Conservation (phyloP, 2,329 filamentous ascomycete species). For the Colletotrichum tanaceti region DNA sequence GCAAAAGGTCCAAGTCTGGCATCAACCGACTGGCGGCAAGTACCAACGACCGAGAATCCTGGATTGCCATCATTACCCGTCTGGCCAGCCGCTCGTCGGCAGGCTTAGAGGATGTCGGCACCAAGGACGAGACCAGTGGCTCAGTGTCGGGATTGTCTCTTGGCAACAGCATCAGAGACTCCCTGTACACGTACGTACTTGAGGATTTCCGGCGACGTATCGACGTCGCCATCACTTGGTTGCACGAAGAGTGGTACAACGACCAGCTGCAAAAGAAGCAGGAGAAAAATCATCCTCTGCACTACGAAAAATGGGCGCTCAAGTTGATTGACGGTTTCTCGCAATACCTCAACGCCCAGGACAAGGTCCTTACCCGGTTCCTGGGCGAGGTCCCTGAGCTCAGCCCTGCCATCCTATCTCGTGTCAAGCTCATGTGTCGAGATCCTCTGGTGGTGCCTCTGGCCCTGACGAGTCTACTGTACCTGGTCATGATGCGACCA, state of each 20-base stretch:
- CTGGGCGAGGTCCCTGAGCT: slow-evolving; percentile 90
- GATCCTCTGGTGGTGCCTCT: slow-evolving; percentile 74
- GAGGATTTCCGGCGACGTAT: slow-evolving; percentile 93
- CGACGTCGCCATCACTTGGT: slow-evolving; percentile 90
- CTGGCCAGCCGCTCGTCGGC: slow-evolving; percentile 83
- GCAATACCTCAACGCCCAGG: slow-evolving; percentile 89
- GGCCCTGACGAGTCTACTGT: slow-evolving; percentile 73
- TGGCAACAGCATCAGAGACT: slow-evolving; percentile 79
- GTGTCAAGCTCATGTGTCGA: slow-evolving; percentile 75
- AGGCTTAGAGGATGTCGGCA: slow-evolving; percentile 70
- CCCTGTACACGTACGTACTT: slow-evolving; percentile 85
- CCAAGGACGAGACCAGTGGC: slow-evolving; percentile 68
- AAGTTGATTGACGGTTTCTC: slow-evolving; percentile 89
- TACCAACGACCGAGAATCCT: slow-evolving; percentile 86
- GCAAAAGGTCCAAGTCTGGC: slow-evolving; percentile 74
- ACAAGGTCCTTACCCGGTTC: slow-evolving; percentile 91
- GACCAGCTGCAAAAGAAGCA: slow-evolving; percentile 68
- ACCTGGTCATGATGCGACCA: slow-evolving; percentile 75
- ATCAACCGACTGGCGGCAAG: slow-evolving; percentile 87
- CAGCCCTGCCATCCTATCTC: slow-evolving; percentile 75
- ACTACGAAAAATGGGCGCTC: slow-evolving; percentile 84
- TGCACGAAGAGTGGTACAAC: slow-evolving; percentile 98
- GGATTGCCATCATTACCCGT: slow-evolving; percentile 88
- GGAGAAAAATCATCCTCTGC: slow-evolving; percentile 62
- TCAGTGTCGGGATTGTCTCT: slow-evolving; percentile 57